Percentiles rank a stretch among this genome's conserved stretches.
phyloP scores from a whole-genome alignment of 2,329 filamentous ascomycete genomes.

The Colletotrichum endophyticum region DNA sequence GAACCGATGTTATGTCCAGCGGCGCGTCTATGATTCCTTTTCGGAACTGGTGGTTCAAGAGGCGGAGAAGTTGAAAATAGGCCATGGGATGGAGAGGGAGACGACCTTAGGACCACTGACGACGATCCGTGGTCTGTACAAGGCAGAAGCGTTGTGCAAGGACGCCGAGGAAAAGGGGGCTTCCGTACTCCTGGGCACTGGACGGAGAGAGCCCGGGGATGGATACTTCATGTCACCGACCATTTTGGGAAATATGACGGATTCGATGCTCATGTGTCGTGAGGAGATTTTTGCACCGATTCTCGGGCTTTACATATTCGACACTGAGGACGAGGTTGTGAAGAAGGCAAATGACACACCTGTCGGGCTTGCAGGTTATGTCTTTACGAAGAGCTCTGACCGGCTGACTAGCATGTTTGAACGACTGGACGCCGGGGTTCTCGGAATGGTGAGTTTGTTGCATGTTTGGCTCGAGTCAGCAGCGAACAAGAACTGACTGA shows the following conservation, averaged over 20 bases:
- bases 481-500: background rate
- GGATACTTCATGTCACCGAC: conserved; percentile 77
- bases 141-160: conserved; percentile 57
- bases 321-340: conserved; percentile 74
- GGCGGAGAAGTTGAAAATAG: conserved; percentile 21
- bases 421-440: conserved; percentile 68
- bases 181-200: conserved; percentile 61
- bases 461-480: background rate
- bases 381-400: conserved; percentile 60
- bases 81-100: conserved; percentile 27
- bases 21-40: conserved; percentile 58
- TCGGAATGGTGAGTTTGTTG: conserved; percentile 49
- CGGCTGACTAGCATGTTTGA: conserved; percentile 49
- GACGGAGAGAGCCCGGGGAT: conserved; percentile 62
- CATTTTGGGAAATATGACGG: conserved; percentile 70
- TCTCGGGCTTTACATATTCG: conserved; percentile 72
- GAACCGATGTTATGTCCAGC: conserved; percentile 62
- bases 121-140: conserved; percentile 35
- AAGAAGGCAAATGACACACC: conserved; percentile 70
- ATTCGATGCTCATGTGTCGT: conserved; percentile 67
- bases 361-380: conserved; percentile 77
- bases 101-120: conserved; percentile 40
- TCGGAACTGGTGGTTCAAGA: conserved; percentile 47
- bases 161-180: conserved; percentile 69
- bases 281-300: conserved; percentile 83